Conservation (phyloP, 2,329 filamentous ascomycete species). For the Colletotrichum limetticola region DNA sequence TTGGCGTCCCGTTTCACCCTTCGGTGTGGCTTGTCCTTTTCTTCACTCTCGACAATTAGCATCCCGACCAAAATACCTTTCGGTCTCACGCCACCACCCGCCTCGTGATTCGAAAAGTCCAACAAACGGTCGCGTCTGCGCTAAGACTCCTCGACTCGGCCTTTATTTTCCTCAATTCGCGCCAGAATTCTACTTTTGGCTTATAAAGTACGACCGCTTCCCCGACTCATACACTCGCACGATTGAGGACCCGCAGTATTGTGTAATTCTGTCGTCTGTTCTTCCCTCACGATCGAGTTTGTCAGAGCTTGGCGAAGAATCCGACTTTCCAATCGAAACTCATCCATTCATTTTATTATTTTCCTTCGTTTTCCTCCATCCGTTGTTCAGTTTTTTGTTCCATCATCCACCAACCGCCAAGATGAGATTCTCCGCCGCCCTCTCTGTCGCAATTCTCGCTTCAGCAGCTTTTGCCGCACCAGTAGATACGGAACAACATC, state of each 20-base stretch:
- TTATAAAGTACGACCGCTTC: background rate
- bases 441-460: constrained; percentile 5
- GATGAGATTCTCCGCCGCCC: constrained; percentile 10
- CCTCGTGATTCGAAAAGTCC: too few species aligned
- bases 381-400: background rate
- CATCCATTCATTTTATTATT: background rate
- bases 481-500: constrained; percentile 17
- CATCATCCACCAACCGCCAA: background rate
- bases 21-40: constrained; percentile 21
- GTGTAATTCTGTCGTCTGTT: background rate
- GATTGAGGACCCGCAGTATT: background rate
- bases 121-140: background rate
- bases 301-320: too few species aligned
- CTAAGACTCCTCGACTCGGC: background rate
- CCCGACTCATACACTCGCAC: background rate
- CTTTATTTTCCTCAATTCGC: background rate
- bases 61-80: too few species aligned
- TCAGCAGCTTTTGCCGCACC: constrained; percentile 10
- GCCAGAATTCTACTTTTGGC: background rate
- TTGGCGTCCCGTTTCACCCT: constrained; percentile 16
- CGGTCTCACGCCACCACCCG: too few species aligned
- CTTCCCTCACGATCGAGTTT: background rate
- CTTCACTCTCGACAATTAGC: background rate
- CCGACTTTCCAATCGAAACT: background rate
- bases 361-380: background rate